phyloP scores from a whole-genome alignment of 495 filamentous ascomycete genomes.

The Talaromyces adpressus region DNA sequence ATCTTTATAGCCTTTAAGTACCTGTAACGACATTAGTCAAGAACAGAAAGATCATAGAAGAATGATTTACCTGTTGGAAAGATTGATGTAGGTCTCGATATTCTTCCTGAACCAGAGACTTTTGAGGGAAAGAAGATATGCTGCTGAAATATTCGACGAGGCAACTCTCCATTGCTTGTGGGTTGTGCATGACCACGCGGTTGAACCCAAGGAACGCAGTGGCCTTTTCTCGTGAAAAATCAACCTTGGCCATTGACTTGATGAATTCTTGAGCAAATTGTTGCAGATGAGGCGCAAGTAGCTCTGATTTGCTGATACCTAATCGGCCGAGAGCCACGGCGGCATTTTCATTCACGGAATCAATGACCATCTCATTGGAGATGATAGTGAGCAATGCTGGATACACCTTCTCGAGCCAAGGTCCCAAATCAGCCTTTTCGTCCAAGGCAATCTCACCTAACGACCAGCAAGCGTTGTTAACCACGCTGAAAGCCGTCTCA shows the following conservation, averaged over 20 bases:
- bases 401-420: conserved; percentile 71
- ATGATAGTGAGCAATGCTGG: conserved; percentile 70
- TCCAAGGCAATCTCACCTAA: conserved; percentile 89
- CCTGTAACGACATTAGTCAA: conserved; percentile 38
- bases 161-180: conserved; percentile 82
- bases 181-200: conserved; percentile 76
- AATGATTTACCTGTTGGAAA: conserved; percentile 44
- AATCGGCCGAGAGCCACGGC: conserved; percentile 88
- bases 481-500: conserved; percentile 76
- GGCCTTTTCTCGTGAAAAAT: conserved; percentile 89
- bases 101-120: conserved; percentile 44
- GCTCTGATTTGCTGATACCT: conserved; percentile 70
- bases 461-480: conserved; percentile 99
- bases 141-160: conserved; percentile 76
- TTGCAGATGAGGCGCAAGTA: conserved; percentile 73
- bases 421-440: conserved; percentile 70
- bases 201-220: conserved; percentile 89
- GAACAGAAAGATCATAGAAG: conserved; percentile 12
- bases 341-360: conserved; percentile 89
- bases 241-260: conserved; percentile 71
- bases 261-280: conserved; percentile 78
- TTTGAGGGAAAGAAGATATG: conserved; percentile 67
- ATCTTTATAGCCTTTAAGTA: conserved; percentile 72
- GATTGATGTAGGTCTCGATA: conserved; percentile 45
- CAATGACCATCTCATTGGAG: conserved; percentile 74